A percentile compares a stretch with the other conserved stretches of the same genome.
phyloP scores from a whole-genome alignment of 2,329 filamentous ascomycete genomes.

The Clonostachys solani region DNA sequence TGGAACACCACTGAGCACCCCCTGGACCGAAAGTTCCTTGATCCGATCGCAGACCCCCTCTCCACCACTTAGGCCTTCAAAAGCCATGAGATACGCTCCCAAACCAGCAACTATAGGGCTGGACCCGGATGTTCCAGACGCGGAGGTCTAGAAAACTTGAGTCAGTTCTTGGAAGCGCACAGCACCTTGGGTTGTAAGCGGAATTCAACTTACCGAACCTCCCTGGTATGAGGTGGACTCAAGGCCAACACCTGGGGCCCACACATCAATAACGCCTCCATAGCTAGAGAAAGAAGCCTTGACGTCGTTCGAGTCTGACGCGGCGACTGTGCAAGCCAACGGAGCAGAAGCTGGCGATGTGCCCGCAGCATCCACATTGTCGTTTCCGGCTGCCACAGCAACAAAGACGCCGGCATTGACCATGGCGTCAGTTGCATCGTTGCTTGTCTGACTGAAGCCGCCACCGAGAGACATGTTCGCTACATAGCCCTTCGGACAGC shows the following conservation, averaged over 20 bases:
- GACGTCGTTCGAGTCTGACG: slow-evolving; percentile 25
- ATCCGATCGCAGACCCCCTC: slow-evolving; percentile 38
- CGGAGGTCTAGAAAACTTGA: slow-evolving; percentile 34
- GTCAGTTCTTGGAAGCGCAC: not conserved
- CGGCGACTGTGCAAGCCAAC: slow-evolving; percentile 39
- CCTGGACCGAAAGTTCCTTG: slow-evolving; percentile 60
- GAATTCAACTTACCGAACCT: not conserved
- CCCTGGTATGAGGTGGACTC: slow-evolving; percentile 22
- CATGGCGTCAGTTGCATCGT: slow-evolving; percentile 28
- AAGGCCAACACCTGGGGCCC: slow-evolving; percentile 30
- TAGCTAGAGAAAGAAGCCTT: slow-evolving; percentile 40
- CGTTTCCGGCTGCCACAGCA: slow-evolving; percentile 36
- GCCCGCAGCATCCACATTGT: slow-evolving; percentile 27
- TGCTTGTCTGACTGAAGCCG: slow-evolving; percentile 19
- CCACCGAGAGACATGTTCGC: slow-evolving; percentile 37
- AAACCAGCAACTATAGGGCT: slow-evolving; percentile 90
- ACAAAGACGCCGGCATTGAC: slow-evolving; percentile 28
- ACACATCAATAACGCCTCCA: slow-evolving; percentile 27
- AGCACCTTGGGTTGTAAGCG: not conserved
- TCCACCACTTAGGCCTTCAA: slow-evolving; percentile 39
- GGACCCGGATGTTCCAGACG: slow-evolving; percentile 93
- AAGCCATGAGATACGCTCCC: slow-evolving; percentile 68
- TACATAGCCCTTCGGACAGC: slow-evolving; percentile 20
- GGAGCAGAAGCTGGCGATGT: slow-evolving; percentile 35
- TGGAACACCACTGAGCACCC: slow-evolving; percentile 72